A percentile compares a stretch with the other conserved stretches of the same genome.
phyloP scores from a whole-genome alignment of 2,329 filamentous ascomycete species.

The Ophiostoma piceae region DNA sequence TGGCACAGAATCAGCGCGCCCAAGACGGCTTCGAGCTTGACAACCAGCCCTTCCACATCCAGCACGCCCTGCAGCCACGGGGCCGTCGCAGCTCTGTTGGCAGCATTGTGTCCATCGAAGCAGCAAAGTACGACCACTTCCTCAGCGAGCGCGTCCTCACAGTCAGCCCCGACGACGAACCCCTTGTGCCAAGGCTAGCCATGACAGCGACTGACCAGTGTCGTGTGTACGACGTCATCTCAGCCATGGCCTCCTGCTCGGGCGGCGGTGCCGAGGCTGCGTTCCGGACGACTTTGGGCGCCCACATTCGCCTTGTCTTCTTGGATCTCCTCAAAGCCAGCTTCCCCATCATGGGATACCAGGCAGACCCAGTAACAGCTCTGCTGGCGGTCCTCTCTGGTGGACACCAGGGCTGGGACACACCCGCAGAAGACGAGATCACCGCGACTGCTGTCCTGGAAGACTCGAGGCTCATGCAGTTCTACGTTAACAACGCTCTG shows the following conservation, averaged over 20 bases:
- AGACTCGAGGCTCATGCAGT: constrained; percentile 53
- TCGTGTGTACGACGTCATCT: constrained; percentile 50
- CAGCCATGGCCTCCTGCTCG: constrained; percentile 45
- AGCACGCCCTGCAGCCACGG: constrained; percentile 30
- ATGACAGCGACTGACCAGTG: constrained; percentile 45
- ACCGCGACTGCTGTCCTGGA: constrained; percentile 43
- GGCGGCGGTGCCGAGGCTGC: constrained; percentile 44
- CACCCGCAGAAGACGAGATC: constrained; percentile 39
- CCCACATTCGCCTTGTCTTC: constrained; percentile 59
- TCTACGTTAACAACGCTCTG: constrained; percentile 62
- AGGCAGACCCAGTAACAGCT: constrained; percentile 62
- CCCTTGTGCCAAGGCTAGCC: constrained; percentile 49
- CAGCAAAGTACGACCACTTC: constrained; percentile 55
- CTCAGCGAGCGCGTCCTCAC: constrained; percentile 44
- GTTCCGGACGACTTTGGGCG: constrained; percentile 52
- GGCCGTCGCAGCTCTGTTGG: constrained; percentile 55
- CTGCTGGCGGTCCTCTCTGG: constrained; percentile 60
- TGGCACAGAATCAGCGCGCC: constrained; percentile 53
- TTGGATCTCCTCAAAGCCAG: constrained; percentile 66
- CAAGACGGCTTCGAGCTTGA: constrained; percentile 52
- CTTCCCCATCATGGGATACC: constrained; percentile 64
- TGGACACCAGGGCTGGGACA: constrained; percentile 51
- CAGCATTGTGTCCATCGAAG: constrained; percentile 58
- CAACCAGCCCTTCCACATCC: constrained; percentile 30
- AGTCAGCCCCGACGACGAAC: constrained; percentile 35